A percentile compares a stretch with the other conserved stretches of the same genome.
phyloP scores from a whole-genome alignment of 176 grass and related monocot genomes.

The Zoysia pacifica region DNA sequence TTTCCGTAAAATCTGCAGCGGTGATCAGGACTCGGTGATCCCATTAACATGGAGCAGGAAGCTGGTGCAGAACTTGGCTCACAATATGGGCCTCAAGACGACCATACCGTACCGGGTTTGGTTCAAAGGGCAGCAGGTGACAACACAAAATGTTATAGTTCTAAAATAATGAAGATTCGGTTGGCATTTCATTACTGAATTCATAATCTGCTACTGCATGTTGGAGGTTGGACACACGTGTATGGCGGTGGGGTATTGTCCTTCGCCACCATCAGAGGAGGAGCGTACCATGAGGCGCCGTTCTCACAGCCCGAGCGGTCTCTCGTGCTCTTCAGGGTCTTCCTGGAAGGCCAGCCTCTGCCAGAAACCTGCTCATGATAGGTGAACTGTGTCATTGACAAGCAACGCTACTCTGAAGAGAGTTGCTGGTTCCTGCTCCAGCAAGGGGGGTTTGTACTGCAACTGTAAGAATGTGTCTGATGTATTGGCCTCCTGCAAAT shows the following conservation, averaged over 20 bases:
- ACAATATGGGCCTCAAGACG: slow-evolving; percentile 65
- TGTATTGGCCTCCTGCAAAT: slow-evolving; percentile 23
- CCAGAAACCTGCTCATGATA: slow-evolving; percentile 81
- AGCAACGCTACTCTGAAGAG: slow-evolving; percentile 5
- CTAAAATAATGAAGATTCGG: background rate
- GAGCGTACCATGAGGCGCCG: slow-evolving; percentile 91
- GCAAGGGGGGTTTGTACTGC: slow-evolving; percentile 31
- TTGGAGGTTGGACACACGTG: slow-evolving; percentile 94
- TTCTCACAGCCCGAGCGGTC: slow-evolving; percentile 95
- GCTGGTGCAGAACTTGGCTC: slow-evolving; percentile 76
- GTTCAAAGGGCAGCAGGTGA: slow-evolving; percentile 93
- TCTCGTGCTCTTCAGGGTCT: slow-evolving; percentile 88
- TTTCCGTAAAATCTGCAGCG: too few species aligned
- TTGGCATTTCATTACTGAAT: slow-evolving; percentile 5
- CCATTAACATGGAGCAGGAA: slow-evolving; percentile 86
- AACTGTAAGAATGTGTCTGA: slow-evolving; percentile 42
- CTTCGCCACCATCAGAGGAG: slow-evolving; percentile 82
- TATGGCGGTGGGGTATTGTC: slow-evolving; percentile 69
- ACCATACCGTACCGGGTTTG: slow-evolving; percentile 77
- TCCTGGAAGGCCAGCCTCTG: slow-evolving; percentile 75
- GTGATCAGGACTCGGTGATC: slow-evolving; percentile 98
- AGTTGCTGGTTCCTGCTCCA: slow-evolving; percentile 14
- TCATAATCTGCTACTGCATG: slow-evolving; percentile 32
- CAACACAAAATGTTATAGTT: background rate
- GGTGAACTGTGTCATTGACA: background rate